Conservation (phyloP, 2,329 filamentous ascomycete species). For the Clarireedia monteithiana region DNA sequence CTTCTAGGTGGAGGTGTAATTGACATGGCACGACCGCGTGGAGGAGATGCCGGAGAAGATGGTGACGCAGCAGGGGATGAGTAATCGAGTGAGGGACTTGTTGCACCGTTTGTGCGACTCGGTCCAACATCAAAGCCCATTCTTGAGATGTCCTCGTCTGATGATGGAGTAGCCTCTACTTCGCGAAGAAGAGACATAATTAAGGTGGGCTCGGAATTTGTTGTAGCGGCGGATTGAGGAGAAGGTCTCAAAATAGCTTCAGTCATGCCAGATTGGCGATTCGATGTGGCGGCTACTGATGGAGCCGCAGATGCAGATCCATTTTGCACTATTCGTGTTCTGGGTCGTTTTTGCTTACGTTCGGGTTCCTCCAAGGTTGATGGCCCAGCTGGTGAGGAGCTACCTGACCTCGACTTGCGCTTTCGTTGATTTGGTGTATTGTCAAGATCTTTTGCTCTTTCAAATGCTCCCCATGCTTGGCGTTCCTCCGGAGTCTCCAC, state of each 20-base stretch:
- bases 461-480: slow-evolving; percentile 83
- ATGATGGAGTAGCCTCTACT: slow-evolving; percentile 59
- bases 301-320: slow-evolving; percentile 33
- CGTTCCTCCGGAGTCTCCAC: slow-evolving; percentile 65
- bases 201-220: slow-evolving; percentile 62
- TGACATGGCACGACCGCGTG: slow-evolving; percentile 59
- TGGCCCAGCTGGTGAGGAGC: slow-evolving; percentile 61
- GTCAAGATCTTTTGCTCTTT: slow-evolving; percentile 69
- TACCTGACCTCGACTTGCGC: slow-evolving; percentile 63
- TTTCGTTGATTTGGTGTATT: slow-evolving; percentile 47
- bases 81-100: slow-evolving; percentile 32
- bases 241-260: not conserved
- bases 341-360: slow-evolving; percentile 78
- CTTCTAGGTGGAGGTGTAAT: slow-evolving; percentile 60
- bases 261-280: not conserved
- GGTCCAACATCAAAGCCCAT: slow-evolving; percentile 17
- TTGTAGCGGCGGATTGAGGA: not conserved
- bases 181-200: slow-evolving; percentile 82
- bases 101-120: slow-evolving; percentile 18
- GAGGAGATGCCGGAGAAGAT: slow-evolving; percentile 53
- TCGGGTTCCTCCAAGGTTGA: slow-evolving; percentile 57
- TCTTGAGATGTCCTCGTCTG: slow-evolving; percentile 46
- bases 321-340: slow-evolving; percentile 61
- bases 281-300: not conserved
- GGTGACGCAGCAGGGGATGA: slow-evolving; percentile 64